phyloP scores from a whole-genome alignment of 2,329 filamentous ascomycete species.

The Curvularia sp. region DNA sequence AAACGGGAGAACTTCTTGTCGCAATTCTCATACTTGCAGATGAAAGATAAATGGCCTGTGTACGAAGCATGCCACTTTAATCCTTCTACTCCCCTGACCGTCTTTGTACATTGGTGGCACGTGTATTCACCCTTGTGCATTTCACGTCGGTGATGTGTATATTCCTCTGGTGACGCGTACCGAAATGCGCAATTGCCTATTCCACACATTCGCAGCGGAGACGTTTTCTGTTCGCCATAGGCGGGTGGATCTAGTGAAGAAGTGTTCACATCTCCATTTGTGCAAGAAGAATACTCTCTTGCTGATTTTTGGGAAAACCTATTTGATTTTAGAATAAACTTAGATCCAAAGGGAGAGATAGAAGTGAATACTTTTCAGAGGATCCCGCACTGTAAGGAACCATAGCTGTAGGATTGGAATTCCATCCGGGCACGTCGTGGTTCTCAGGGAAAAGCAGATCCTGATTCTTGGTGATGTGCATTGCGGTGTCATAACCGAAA shows the following conservation, averaged over 20 bases:
- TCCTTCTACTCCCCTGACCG: rapidly evolving
- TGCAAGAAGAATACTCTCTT: background rate
- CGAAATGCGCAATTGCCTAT: background rate
- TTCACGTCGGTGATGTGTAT: background rate
- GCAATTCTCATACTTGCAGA: background rate
- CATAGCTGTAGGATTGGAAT: background rate
- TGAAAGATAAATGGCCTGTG: background rate
- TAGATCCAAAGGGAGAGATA: background rate
- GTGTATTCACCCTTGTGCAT: rapidly evolving
- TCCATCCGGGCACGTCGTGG: background rate
- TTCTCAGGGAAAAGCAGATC: background rate
- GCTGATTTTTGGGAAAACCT: background rate
- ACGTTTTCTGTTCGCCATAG: background rate
- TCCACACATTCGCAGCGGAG: background rate
- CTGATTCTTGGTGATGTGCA: too few relatives aligned
- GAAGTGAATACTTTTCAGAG: background rate
- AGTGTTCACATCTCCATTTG: background rate
- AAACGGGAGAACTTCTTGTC: background rate
- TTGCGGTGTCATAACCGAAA: background rate
- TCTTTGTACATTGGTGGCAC: background rate
- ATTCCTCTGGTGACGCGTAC: background rate
- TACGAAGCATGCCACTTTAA: rapidly evolving
- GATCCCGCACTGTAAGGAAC: background rate
- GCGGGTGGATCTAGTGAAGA: background rate
- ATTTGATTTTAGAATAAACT: background rate